Conservation (phyloP, 371 early-diverging fungal genomes). For the Mucor saturninus region DNA sequence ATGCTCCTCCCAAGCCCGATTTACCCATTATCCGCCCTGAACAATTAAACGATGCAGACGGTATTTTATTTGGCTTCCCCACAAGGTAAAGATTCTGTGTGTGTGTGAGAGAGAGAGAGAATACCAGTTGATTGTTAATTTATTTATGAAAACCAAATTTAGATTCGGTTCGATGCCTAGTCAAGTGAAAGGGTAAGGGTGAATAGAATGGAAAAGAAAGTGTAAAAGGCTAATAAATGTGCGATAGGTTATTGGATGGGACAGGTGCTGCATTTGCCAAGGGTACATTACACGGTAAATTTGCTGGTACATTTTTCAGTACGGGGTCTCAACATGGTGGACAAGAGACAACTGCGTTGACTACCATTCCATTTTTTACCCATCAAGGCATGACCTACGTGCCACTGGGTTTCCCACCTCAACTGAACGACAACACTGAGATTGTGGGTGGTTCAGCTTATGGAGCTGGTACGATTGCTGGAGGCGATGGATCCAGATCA, state of each 20-base stretch:
- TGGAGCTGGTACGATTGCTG: slow-evolving; percentile 72
- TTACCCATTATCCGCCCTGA: slow-evolving; percentile 60
- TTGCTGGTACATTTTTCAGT: slow-evolving; percentile 70
- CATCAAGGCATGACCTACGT: slow-evolving; percentile 87
- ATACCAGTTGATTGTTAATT: background rate
- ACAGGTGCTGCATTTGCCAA: slow-evolving; percentile 72
- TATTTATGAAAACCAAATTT: background rate
- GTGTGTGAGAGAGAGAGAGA: background rate
- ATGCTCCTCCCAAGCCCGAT: slow-evolving; percentile 62
- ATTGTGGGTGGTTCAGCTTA: slow-evolving; percentile 75
- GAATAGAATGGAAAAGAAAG: background rate
- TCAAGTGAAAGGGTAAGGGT: slow-evolving; percentile 37
- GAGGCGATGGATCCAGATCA: slow-evolving; percentile 66
- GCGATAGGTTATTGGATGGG: slow-evolving; percentile 57
- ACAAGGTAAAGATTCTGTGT: slow-evolving; percentile 31
- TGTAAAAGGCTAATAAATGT: background rate
- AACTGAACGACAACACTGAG: slow-evolving; percentile 39
- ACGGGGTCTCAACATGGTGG: slow-evolving; percentile 69
- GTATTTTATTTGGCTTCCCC: slow-evolving; percentile 57
- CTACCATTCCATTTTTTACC: slow-evolving; percentile 68
- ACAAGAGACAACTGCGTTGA: slow-evolving; percentile 71
- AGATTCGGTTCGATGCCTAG: slow-evolving; percentile 44
- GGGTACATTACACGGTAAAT: slow-evolving; percentile 55
- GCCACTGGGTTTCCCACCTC: slow-evolving; percentile 68
- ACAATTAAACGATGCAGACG: slow-evolving; percentile 61